A percentile compares a stretch with the other conserved stretches of the same genome.
Evolutionary conservation across 495 filamentous ascomycete species (phyloP).

Genomic region (Penicillium fimorum): DNA sequence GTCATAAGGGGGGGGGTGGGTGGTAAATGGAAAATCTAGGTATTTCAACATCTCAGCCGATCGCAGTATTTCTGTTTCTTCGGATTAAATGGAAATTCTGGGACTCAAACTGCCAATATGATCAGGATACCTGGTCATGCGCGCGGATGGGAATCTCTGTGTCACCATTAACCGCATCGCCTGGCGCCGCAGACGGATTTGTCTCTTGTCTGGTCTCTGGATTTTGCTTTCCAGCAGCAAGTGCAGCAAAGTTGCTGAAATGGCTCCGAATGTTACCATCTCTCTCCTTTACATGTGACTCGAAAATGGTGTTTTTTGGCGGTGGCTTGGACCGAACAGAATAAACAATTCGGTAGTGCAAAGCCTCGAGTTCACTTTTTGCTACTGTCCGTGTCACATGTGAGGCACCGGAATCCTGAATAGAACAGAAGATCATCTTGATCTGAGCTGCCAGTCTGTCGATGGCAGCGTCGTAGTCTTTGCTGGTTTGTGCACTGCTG

Average conservation of each 20-base stretch:
- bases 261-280: constrained; percentile 14
- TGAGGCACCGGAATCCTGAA: constrained; percentile 71
- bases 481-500: constrained; percentile 35
- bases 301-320: constrained; percentile 58
- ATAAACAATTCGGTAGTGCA: constrained; percentile 69
- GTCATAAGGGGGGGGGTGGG: neutral
- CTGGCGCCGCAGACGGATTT: neutral
- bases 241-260: constrained; percentile 10
- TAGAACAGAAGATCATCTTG: constrained; percentile 64
- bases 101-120: neutral
- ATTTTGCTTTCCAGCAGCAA: neutral
- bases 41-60: neutral
- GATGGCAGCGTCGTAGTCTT: constrained; percentile 64
- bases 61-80: neutral
- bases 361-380: constrained; percentile 66
- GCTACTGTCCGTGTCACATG: constrained; percentile 70
- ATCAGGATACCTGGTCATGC: constrained; percentile 9
- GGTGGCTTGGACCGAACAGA: constrained; percentile 65
- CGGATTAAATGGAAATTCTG: neutral
- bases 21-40: neutral
- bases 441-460: constrained; percentile 64
- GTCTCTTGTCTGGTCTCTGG: neutral
- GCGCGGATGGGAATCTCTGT: constrained; percentile 19
- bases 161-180: neutral
- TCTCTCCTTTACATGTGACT: constrained; percentile 26